Percentiles rank a stretch among this genome's conserved stretches.
phyloP scores from a whole-genome alignment of 495 filamentous ascomycete genomes.

The Astrothelium subdiscretum region DNA sequence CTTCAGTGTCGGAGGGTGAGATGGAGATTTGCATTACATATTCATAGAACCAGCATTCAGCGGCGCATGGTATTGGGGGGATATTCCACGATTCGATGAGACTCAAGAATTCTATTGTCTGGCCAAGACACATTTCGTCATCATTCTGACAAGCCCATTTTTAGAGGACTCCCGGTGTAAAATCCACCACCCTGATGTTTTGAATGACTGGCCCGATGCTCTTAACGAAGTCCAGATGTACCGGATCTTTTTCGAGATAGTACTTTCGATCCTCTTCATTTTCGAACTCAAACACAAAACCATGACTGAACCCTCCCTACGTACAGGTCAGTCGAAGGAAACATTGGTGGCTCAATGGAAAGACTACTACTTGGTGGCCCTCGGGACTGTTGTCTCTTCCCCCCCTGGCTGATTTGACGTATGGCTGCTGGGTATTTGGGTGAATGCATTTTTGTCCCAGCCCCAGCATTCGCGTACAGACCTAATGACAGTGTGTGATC shows the following conservation, averaged over 20 bases:
- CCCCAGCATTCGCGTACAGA: conserved; percentile 29
- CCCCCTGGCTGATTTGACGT: conserved; percentile 47
- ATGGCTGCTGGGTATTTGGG: conserved; percentile 38
- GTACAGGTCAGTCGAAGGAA: neutral
- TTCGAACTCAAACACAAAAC: conserved; percentile 51
- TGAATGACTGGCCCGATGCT: conserved; percentile 18
- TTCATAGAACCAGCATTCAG: neutral
- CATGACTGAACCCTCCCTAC: conserved; percentile 47
- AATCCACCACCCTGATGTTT: conserved; percentile 33
- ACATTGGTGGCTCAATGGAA: neutral
- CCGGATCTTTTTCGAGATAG: conserved; percentile 33
- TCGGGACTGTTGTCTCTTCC: conserved; percentile 55
- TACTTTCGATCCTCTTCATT: conserved; percentile 30
- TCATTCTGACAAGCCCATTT: neutral
- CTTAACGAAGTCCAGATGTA: conserved; percentile 23
- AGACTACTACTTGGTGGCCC: conserved; percentile 43
- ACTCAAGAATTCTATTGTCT: neutral
- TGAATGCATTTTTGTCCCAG: conserved; percentile 35
- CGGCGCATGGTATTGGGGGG: neutral
- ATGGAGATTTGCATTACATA: too few relatives aligned
- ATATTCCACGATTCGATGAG: neutral
- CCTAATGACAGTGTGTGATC: conserved; percentile 22
- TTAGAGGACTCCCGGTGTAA: conserved; percentile 23
- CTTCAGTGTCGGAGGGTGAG: conserved; percentile 62
- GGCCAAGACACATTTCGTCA: too few relatives aligned